A percentile compares a stretch with the other conserved stretches of the same genome.
phyloP scores from a whole-genome alignment of 805 yeast species.

The Barnettozyma vustinii region DNA sequence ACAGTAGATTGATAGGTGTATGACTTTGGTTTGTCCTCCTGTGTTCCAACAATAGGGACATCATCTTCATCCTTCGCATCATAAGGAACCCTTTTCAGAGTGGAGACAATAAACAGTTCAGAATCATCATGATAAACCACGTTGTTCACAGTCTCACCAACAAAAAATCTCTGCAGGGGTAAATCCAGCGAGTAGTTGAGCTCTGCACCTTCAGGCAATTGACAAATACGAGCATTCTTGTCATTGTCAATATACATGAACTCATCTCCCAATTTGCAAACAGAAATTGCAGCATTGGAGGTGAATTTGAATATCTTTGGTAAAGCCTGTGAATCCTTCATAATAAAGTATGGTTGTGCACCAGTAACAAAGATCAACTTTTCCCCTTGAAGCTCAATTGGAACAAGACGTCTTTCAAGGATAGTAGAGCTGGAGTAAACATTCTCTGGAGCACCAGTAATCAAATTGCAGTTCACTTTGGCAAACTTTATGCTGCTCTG shows the following conservation, averaged over 20 bases:
- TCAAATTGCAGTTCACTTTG: slow-evolving; percentile 36
- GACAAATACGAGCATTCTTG: slow-evolving; percentile 56
- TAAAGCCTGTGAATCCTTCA: slow-evolving; percentile 57
- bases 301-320: slow-evolving; percentile 68
- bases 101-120: slow-evolving; percentile 56
- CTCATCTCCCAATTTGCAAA: slow-evolving; percentile 43
- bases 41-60: slow-evolving; percentile 50
- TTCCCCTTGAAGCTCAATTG: slow-evolving; percentile 51
- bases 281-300: slow-evolving; percentile 57
- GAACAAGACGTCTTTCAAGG: slow-evolving; percentile 62
- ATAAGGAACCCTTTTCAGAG: slow-evolving; percentile 53
- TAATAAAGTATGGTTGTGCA: slow-evolving; percentile 58
- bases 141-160: slow-evolving; percentile 61
- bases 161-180: slow-evolving; percentile 46
- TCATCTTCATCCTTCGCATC: slow-evolving; percentile 73
- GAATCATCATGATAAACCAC: slow-evolving; percentile 67
- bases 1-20: slow-evolving; percentile 53
- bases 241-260: slow-evolving; percentile 67
- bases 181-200: slow-evolving; percentile 48
- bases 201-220: slow-evolving; percentile 25
- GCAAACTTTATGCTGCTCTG: slow-evolving; percentile 36
- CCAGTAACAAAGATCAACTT: slow-evolving; percentile 70
- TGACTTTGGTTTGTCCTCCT: slow-evolving; percentile 48
- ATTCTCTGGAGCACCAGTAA: slow-evolving; percentile 79
- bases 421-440: slow-evolving; percentile 57